Conservation (phyloP, 257 asterid species). For the Gentiana straminea region DNA sequence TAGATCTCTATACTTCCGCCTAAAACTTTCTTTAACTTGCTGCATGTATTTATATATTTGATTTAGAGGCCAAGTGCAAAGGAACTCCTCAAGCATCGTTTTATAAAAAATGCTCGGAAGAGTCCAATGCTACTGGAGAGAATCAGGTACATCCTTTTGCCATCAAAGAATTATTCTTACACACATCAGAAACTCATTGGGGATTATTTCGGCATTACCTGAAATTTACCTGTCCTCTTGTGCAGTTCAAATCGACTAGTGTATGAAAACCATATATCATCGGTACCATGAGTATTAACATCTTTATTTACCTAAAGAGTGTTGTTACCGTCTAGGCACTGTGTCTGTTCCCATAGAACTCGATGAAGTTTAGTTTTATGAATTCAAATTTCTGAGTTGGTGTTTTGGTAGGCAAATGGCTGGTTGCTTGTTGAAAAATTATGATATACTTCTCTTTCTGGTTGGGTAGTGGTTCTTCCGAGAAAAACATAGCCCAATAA, state of each 20-base stretch:
- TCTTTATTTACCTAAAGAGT: no score
- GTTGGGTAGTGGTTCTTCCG: no score
- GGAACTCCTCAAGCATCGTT: conserved; percentile 90
- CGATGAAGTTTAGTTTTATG: no score
- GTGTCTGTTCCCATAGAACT: no score
- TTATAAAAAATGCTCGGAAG: conserved; percentile 80
- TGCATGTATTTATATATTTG: conserved; percentile 5
- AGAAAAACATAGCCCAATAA: no score
- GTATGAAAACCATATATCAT: no score
- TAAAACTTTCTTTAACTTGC: background rate
- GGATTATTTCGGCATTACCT: background rate
- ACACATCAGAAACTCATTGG: background rate
- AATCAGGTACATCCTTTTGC: conserved; percentile 50
- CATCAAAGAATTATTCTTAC: background rate
- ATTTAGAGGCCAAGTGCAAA: conserved; percentile 89
- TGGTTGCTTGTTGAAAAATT: no score
- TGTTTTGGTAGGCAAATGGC: no score
- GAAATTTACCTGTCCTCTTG: background rate
- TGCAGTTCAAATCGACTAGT: background rate
- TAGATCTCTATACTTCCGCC: background rate
- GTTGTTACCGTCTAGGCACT: no score
- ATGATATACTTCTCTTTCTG: no score
- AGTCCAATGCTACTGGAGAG: conserved; percentile 91
- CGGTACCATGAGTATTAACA: no score
- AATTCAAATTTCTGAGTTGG: no score